phyloP scores from a whole-genome alignment of 345 rosid species.

The Heritiera littoralis region DNA sequence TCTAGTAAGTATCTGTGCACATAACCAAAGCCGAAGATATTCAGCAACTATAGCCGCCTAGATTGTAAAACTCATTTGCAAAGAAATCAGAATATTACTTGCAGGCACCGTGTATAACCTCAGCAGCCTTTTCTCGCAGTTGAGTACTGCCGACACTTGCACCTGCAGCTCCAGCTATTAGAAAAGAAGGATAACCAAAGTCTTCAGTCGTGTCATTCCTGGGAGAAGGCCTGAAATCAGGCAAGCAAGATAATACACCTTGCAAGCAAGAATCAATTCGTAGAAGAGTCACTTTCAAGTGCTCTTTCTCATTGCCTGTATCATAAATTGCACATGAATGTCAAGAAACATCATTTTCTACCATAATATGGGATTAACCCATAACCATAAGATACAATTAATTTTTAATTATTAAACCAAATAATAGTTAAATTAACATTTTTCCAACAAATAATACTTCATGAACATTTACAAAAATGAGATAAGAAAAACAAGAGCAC shows the following conservation, averaged over 20 bases:
- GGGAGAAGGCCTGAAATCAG: slow-evolving; percentile 90
- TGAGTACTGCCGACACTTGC: slow-evolving; percentile 77
- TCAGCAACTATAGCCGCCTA: slow-evolving; percentile 20
- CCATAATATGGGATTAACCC: not conserved
- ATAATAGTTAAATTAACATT: not conserved
- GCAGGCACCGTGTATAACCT: slow-evolving; percentile 78
- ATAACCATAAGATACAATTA: not conserved
- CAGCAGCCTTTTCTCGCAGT: slow-evolving; percentile 88
- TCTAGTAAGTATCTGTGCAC: slow-evolving; percentile 73
- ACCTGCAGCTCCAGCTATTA: slow-evolving; percentile 97
- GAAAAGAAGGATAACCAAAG: slow-evolving; percentile 46
- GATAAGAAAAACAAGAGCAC: slow-evolving; percentile 5
- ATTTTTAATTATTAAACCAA: not conserved
- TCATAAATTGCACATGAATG: slow-evolving; percentile 30
- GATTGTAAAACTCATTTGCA: not conserved
- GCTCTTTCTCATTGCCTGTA: slow-evolving; percentile 95
- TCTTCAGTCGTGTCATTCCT: slow-evolving; percentile 61
- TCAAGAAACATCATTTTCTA: slow-evolving; percentile 23
- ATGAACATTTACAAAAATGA: slow-evolving; percentile 1
- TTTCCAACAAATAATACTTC: not conserved
- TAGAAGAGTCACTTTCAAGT: slow-evolving; percentile 95
- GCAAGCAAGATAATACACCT: slow-evolving; percentile 98
- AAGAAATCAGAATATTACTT: slow-evolving; percentile 56
- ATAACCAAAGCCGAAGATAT: slow-evolving; percentile 27
- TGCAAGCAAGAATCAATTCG: slow-evolving; percentile 95